Evolutionary conservation across 2,329 filamentous ascomycete genomes (phyloP).

Genomic region (Phialocephala sp.): DNA sequence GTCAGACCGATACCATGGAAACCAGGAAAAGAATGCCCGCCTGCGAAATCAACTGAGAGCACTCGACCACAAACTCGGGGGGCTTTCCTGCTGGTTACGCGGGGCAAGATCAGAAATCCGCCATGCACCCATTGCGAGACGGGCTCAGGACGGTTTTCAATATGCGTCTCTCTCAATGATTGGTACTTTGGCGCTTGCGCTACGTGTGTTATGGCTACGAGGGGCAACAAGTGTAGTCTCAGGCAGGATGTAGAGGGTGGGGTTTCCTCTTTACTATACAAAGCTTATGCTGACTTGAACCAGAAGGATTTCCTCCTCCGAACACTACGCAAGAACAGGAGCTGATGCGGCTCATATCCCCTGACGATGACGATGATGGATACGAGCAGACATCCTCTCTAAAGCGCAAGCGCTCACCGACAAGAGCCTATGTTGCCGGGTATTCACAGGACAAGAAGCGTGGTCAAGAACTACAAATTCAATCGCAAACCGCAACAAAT

Average conservation of each 20-base stretch:
- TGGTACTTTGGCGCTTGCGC: conserved; percentile 37
- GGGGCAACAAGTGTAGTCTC: conserved; percentile 33
- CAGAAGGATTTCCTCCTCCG: neutral
- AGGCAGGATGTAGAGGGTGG: conserved; percentile 25
- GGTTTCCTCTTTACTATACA: neutral
- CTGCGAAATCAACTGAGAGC: conserved; percentile 29
- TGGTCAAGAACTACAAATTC: neutral
- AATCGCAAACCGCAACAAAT: neutral
- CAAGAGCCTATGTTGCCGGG: conserved; percentile 2
- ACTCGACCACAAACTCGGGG: conserved; percentile 32
- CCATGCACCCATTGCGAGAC: conserved; percentile 32
- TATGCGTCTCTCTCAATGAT: conserved; percentile 31
- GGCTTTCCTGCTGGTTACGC: conserved; percentile 31
- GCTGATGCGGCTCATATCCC: neutral
- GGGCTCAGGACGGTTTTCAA: conserved; percentile 31
- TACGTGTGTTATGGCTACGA: conserved; percentile 36
- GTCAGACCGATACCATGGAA: conserved; percentile 36
- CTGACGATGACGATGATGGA: conserved; percentile 1
- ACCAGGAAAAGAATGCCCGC: conserved; percentile 30
- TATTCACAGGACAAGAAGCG: neutral
- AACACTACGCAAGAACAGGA: neutral
- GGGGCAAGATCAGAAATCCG: conserved; percentile 30
- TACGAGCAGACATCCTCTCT: conserved; percentile 13
- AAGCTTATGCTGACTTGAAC: neutral
- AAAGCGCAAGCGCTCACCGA: conserved; percentile 26